These are phyloP conservation scores for Bimuria novae-zelandiae DNA, from an alignment of 2,329 filamentous ascomycete genomes.

Conservation along the genomic window DNA sequence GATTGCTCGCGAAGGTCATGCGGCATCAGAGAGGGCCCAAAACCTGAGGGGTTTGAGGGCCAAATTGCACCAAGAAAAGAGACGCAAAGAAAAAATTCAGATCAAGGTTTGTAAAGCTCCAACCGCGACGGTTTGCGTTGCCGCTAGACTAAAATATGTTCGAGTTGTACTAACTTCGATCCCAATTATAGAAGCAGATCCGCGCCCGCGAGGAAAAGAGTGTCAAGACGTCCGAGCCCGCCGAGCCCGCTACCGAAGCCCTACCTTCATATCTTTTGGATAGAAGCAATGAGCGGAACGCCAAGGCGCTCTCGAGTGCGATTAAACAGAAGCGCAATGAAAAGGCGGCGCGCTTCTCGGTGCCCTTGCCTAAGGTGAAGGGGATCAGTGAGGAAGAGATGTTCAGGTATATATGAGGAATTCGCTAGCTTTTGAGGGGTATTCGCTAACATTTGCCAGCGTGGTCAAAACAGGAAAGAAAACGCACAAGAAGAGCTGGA, in stretches of 20 bases:
- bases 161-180: too few species aligned
- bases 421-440: too few species aligned
- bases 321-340: slow-evolving; percentile 92
- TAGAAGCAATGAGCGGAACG: slow-evolving; percentile 69
- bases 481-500: slow-evolving; percentile 81
- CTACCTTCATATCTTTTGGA: slow-evolving; percentile 94
- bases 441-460: too few species aligned
- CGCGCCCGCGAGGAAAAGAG: slow-evolving; percentile 95
- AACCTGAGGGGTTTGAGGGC: slow-evolving; percentile 89
- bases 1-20: slow-evolving; percentile 84
- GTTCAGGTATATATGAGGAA: slow-evolving; percentile 92
- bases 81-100: slow-evolving; percentile 82
- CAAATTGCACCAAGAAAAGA: slow-evolving; percentile 91
- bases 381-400: slow-evolving; percentile 89
- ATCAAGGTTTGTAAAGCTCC: too few species aligned
- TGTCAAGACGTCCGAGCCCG: slow-evolving; percentile 80
- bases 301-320: slow-evolving; percentile 76
- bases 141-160: too few species aligned
- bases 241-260: slow-evolving; percentile 78
- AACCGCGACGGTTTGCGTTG: too few species aligned
- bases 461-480: too few species aligned
- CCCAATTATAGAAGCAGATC: too few species aligned
- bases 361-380: slow-evolving; percentile 90
- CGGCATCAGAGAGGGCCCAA: slow-evolving; percentile 86
- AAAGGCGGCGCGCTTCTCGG: slow-evolving; percentile 90